phyloP scores from a whole-genome alignment of 179 eudicot genomes.

The Beta lomatogona region DNA sequence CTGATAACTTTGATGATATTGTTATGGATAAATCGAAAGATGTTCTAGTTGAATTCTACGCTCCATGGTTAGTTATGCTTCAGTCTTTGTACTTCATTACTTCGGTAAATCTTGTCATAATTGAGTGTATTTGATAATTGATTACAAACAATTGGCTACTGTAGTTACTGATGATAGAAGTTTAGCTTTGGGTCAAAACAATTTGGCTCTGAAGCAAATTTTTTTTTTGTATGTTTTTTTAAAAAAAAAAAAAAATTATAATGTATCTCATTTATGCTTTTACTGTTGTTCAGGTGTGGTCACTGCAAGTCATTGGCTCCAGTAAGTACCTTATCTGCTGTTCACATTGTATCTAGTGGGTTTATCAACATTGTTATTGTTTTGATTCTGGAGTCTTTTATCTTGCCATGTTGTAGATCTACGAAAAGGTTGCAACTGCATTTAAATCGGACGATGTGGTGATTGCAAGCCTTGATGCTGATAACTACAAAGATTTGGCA shows the following conservation, averaged over 20 bases:
- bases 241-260: too few relatives aligned
- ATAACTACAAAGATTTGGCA: conserved; percentile 70
- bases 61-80: conserved; percentile 71
- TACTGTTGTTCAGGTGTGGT: conserved; percentile 69
- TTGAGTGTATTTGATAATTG: not conserved
- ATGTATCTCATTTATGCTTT: conserved; percentile 28
- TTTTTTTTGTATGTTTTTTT: not conserved
- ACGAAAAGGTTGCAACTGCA: conserved; percentile 88
- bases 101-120: not conserved
- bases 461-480: conserved; percentile 95
- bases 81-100: not conserved
- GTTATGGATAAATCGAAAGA: conserved; percentile 81
- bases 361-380: conserved; percentile 5
- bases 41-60: conserved; percentile 93
- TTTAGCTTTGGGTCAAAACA: not conserved
- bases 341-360: not conserved
- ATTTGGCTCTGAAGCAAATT: conserved; percentile 10
- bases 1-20: conserved; percentile 80
- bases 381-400: conserved; percentile 10
- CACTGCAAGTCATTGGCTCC: conserved; percentile 98
- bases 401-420: conserved; percentile 49
- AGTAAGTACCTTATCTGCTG: conserved; percentile 50
- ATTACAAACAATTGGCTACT: not conserved
- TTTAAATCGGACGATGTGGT: conserved; percentile 79
- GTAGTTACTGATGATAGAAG: not conserved